Evolutionary conservation across 202 grass and related monocot genomes (phyloP).

Genomic region (Sporobolus alterniflorus): DNA sequence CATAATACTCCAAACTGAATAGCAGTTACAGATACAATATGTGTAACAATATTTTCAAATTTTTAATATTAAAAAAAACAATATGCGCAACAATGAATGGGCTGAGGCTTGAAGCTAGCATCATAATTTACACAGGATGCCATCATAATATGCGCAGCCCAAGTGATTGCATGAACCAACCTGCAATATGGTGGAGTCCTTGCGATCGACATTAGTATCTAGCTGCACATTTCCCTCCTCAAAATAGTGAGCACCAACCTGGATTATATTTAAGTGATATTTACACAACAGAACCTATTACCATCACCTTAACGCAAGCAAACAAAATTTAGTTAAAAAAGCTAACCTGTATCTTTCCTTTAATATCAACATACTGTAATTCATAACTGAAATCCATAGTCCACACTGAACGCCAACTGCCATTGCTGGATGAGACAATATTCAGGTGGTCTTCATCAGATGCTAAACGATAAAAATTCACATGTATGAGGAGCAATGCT

Average conservation of each 20-base stretch:
- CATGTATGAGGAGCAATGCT: conserved; percentile 38
- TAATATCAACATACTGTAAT: conserved; percentile 69
- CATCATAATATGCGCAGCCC: neutral
- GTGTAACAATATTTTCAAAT: no score
- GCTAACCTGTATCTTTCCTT: conserved; percentile 95
- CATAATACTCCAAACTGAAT: neutral
- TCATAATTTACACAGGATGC: neutral
- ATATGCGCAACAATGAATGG: neutral
- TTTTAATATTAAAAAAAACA: no score
- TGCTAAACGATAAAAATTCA: conserved; percentile 43
- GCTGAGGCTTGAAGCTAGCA: neutral
- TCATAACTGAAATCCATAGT: conserved; percentile 83
- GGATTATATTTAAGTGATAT: conserved; percentile 36
- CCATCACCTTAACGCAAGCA: conserved; percentile 18
- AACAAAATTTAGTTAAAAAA: conserved; percentile 26
- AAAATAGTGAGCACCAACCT: conserved; percentile 99
- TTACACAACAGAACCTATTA: conserved; percentile 16
- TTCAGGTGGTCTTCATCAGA: conserved; percentile 46
- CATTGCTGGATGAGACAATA: conserved; percentile 75
- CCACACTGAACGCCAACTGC: conserved; percentile 89
- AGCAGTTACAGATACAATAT: neutral
- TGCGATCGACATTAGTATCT: conserved; percentile 79
- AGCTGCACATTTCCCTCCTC: conserved; percentile 99
- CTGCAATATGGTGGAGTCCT: conserved; percentile 85
- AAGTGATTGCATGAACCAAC: conserved; percentile 42